phyloP scores from a whole-genome alignment of 768 basidiomycete species.

The Pisolithus marmoratus region DNA sequence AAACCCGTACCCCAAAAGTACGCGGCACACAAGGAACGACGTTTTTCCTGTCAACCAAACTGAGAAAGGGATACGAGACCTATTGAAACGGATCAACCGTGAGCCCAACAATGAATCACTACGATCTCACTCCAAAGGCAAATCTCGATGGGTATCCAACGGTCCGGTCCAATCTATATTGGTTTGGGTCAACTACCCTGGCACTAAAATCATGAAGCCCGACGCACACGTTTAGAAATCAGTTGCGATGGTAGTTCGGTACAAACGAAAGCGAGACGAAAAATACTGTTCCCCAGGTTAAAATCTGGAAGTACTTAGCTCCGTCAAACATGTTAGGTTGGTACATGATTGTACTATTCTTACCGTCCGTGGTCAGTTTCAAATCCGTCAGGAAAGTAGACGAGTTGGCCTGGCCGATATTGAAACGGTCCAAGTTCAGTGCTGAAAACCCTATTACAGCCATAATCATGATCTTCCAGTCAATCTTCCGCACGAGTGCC shows the following conservation, averaged over 20 bases:
- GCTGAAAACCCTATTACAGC: conserved; percentile 54
- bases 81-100: not conserved
- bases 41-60: conserved; percentile 50
- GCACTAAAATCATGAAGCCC: not conserved
- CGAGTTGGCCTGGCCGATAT: conserved; percentile 53
- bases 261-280: conserved; percentile 45
- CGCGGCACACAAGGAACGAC: conserved; percentile 44
- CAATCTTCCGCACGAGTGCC: conserved; percentile 48
- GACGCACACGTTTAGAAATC: conserved; percentile 48
- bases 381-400: conserved; percentile 55
- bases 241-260: conserved; percentile 62
- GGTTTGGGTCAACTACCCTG: not conserved
- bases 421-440: conserved; percentile 48
- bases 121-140: conserved; percentile 38
- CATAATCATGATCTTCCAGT: conserved; percentile 57
- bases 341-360: not conserved
- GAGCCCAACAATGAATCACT: not conserved
- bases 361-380: conserved; percentile 43
- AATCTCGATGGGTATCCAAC: conserved; percentile 59
- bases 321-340: not conserved
- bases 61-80: conserved; percentile 44
- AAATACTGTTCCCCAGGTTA: conserved; percentile 52
- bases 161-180: conserved; percentile 50
- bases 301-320: conserved; percentile 34
- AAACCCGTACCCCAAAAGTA: conserved; percentile 37